Evolutionary conservation across 257 asterid genomes (phyloP), one percentile per base, ranked within the genome.

Genomic region (Nicotiana attenuata): DNA sequence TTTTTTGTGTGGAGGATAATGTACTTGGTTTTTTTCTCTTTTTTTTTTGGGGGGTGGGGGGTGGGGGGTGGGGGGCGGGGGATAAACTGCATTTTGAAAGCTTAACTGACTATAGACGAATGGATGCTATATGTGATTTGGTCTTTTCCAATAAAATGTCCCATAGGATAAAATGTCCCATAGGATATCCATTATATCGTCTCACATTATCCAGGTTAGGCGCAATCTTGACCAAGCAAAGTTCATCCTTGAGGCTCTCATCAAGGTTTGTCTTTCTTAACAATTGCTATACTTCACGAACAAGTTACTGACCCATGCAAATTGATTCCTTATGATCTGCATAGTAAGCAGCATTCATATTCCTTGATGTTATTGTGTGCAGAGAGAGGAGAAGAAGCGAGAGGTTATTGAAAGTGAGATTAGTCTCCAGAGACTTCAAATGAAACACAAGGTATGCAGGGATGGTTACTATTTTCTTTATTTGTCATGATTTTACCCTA

Each of bases 171-270:
- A 52, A 13, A 52, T 52, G 57, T 16, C 61, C 55, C 45, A 24
- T 24, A 0, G 10, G 80, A 26, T 22, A 24, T 75, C 15, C 24
- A 15, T 50, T 50, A 16, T 50, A 26, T 50, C 1, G 52, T 50
- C 20, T 50, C 63, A 75, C 87, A 80, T 69, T 82, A 66, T 89
- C 67, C 92, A 96, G 99, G 99, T 96, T 83, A 91, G 99, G 88
- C 97, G 99, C 90, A 96, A 96, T 84, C 99, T 96, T 45, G 98
- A 93, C 82, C 99, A 94, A 87, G 97, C 99, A 31, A 96, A 93
- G 91, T 85, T 90, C 85, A 89, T 96, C 82, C 88, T 96, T 57
- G 93, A 91, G 82, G 91, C 98, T 88, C 87, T 96, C 86, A 90
- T 94, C 89, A 90, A 90, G 98, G 99, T 93, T 87, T 76, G 81